These are phyloP conservation scores for Fusarium vanettenii DNA, from an alignment of 2,329 filamentous ascomycete species.

Conservation along the genomic window DNA sequence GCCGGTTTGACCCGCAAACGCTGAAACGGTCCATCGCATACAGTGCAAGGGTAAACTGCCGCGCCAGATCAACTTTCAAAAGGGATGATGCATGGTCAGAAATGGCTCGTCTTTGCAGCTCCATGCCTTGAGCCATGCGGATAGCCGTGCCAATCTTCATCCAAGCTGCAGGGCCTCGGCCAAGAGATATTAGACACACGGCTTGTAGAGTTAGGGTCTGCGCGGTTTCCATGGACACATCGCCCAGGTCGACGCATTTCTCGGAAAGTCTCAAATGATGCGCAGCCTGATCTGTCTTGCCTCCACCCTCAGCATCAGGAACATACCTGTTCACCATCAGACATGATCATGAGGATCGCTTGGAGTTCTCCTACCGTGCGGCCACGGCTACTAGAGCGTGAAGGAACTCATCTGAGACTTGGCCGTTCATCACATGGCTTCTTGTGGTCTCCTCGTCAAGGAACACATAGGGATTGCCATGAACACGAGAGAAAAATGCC, in stretches of 20 bases:
- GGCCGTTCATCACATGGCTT: conserved; percentile 8
- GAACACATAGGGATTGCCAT: conserved; percentile 23
- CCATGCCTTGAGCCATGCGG: conserved; percentile 22
- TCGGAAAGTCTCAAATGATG: conserved; percentile 18
- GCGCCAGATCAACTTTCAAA: not conserved
- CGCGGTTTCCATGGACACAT: conserved; percentile 7
- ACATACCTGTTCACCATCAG: not conserved
- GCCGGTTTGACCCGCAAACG: conserved; percentile 21
- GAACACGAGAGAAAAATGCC: conserved; percentile 18
- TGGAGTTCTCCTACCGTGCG: conserved; percentile 1
- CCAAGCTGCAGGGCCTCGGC: conserved; percentile 15
- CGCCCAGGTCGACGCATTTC: not conserved
- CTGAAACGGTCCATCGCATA: conserved; percentile 22
- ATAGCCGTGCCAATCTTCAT: conserved; percentile 24
- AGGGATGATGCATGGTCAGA: not conserved
- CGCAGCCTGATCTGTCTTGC: not conserved
- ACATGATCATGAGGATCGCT: not conserved
- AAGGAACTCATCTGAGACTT: not conserved
- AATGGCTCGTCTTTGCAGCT: conserved; percentile 6
- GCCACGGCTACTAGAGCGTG: conserved; percentile 13
- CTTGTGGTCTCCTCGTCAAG: conserved; percentile 14
- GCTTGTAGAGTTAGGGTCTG: conserved; percentile 13
- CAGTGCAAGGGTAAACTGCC: conserved; percentile 7
- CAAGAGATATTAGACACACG: conserved; percentile 5
- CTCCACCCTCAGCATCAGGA: not conserved